Conservation (phyloP, 257 asterid species). For the Penstemon davidsonii region DNA sequence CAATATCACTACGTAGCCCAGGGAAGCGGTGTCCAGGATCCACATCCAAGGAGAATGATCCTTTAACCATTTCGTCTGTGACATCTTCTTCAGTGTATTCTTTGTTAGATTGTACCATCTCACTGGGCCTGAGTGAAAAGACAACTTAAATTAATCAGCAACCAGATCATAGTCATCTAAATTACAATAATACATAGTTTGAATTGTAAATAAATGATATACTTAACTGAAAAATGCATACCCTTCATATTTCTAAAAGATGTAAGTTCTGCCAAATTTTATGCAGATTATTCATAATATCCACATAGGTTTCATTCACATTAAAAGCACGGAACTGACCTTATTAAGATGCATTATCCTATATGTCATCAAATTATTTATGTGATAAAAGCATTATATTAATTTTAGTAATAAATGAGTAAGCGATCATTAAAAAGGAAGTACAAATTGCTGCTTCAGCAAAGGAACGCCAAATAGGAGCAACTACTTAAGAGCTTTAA, state of each 20-base stretch:
- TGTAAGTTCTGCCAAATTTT: neutral
- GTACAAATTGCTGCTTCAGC: neutral
- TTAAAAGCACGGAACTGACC: neutral
- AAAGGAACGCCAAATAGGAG: neutral
- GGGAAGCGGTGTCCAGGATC: conserved; percentile 52
- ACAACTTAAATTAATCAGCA: neutral
- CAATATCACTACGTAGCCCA: conserved; percentile 69
- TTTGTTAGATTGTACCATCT: conserved; percentile 69
- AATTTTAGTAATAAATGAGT: neutral
- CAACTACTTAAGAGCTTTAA: too few species aligned
- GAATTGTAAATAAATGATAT: neutral
- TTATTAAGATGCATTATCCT: neutral
- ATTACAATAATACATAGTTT: neutral
- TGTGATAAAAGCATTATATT: neutral
- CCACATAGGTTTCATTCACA: neutral
- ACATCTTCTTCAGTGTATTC: conserved; percentile 89
- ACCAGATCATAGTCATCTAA: too few species aligned
- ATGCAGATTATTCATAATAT: neutral
- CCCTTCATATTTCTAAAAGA: neutral
- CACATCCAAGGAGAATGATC: conserved; percentile 40
- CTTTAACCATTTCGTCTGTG: conserved; percentile 60
- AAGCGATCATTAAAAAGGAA: neutral
- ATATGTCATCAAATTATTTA: neutral
- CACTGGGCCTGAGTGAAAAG: conserved; percentile 62
- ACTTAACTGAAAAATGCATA: neutral